These are phyloP conservation scores for Yamadazyma spencermartinsiae DNA, from an alignment of 1,139 yeast genomes.

Conservation along the genomic window DNA sequence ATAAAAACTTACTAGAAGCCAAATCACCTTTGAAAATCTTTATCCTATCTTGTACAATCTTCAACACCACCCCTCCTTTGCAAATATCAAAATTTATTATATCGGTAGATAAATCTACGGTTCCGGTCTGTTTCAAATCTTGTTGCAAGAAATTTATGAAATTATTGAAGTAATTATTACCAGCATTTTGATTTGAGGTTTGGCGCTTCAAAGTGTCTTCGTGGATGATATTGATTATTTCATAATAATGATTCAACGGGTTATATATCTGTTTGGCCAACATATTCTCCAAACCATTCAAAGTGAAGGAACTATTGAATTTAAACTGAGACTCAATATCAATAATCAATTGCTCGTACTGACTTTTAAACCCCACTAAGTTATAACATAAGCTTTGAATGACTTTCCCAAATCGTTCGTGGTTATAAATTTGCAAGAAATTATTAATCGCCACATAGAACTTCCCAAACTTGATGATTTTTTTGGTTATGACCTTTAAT, in stretches of 20 bases:
- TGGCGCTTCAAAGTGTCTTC: constrained; percentile 31
- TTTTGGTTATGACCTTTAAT: constrained; percentile 68
- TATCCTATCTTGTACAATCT: constrained; percentile 60
- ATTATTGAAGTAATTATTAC: constrained; percentile 25
- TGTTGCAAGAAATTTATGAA: constrained; percentile 42
- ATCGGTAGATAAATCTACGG: constrained; percentile 51
- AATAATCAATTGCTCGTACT: constrained; percentile 50
- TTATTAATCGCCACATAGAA: constrained; percentile 54
- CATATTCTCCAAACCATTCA: constrained; percentile 34
- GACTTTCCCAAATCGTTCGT: constrained; percentile 62
- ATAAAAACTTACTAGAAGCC: constrained; percentile 52
- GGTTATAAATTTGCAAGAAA: constrained; percentile 59
- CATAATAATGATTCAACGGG: constrained; percentile 55
- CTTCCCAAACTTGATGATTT: constrained; percentile 62
- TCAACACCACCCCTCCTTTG: constrained; percentile 69
- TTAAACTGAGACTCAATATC: constrained; percentile 56
- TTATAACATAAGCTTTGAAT: constrained; percentile 72
- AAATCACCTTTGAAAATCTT: constrained; percentile 67
- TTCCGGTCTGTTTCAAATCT: constrained; percentile 42
- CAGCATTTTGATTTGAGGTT: constrained; percentile 20
- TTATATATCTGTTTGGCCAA: constrained; percentile 32
- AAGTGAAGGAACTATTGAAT: constrained; percentile 36
- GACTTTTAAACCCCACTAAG: constrained; percentile 48
- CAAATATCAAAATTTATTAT: constrained; percentile 55
- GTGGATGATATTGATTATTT: constrained; percentile 49